phyloP scores from a whole-genome alignment of 2,329 filamentous ascomycete genomes.

The Diaporthe batatas region DNA sequence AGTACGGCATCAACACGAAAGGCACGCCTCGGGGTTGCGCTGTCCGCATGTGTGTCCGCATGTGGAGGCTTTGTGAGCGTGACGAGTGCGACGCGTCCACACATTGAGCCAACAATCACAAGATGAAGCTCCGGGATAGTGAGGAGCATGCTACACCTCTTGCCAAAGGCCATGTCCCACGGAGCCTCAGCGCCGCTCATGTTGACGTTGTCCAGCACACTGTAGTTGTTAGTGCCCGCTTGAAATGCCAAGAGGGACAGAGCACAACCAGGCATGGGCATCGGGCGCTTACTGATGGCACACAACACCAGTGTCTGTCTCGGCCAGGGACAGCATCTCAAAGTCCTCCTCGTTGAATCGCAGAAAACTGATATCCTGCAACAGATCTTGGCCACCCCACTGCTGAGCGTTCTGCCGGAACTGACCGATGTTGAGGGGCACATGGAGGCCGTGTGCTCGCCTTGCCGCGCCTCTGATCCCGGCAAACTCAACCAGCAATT shows the following conservation, averaged over 20 bases:
- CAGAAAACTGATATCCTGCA: conserved; percentile 51
- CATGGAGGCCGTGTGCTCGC: conserved; percentile 24
- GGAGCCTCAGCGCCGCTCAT: conserved; percentile 47
- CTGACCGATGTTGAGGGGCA: conserved; percentile 21
- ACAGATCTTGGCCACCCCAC: conserved; percentile 10
- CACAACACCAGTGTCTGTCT: conserved; percentile 43
- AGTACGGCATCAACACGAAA: conserved; percentile 69
- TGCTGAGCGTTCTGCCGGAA: conserved; percentile 27
- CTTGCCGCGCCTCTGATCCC: not conserved
- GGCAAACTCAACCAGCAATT: conserved; percentile 9
- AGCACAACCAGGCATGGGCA: not conserved
- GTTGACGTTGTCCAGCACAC: conserved; percentile 48
- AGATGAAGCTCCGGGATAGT: conserved; percentile 79
- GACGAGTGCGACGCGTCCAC: conserved; percentile 74
- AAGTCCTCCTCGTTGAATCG: conserved; percentile 64
- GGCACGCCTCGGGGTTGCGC: conserved; percentile 53
- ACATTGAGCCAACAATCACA: conserved; percentile 75
- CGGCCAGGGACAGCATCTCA: conserved; percentile 58
- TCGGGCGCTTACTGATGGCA: conserved; percentile 46
- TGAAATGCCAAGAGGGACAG: not conserved
- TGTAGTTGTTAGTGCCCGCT: conserved; percentile 4
- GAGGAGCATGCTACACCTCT: conserved; percentile 72
- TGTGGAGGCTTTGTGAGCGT: conserved; percentile 64
- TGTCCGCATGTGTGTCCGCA: conserved; percentile 45
- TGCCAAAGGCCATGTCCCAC: conserved; percentile 54